Evolutionary conservation across 345 rosid genomes (phyloP).

Genomic region (Eucalyptus caleyi): DNA sequence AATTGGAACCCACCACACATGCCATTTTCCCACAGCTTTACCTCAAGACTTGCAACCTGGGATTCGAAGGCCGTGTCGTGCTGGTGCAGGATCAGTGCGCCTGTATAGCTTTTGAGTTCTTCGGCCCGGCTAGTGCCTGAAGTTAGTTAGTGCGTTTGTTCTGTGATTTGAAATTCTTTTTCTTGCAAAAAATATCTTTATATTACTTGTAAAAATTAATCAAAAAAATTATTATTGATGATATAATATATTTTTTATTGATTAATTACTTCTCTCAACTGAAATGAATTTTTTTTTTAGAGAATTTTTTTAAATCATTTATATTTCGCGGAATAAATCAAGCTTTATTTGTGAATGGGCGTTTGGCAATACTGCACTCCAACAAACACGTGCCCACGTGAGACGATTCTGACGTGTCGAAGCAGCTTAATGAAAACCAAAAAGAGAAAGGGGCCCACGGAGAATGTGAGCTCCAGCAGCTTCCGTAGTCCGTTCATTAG

Average conservation of each 20-base stretch:
- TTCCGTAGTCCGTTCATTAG: background rate
- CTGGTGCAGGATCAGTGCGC: background rate
- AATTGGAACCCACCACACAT: background rate
- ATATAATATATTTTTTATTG: no score
- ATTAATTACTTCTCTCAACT: background rate
- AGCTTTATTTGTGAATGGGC: background rate
- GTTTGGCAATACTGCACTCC: background rate
- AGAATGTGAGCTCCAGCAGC: background rate
- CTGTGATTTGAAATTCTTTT: background rate
- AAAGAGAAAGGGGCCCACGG: background rate
- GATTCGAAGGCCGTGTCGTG: background rate
- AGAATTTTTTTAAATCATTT: no score
- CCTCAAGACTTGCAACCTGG: background rate
- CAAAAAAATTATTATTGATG: no score
- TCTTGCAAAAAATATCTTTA: background rate
- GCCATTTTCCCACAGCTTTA: background rate
- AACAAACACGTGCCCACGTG: background rate
- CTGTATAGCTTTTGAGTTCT: background rate
- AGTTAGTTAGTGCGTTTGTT: background rate
- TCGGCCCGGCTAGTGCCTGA: background rate
- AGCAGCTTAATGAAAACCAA: background rate
- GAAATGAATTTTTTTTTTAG: background rate
- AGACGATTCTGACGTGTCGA: background rate
- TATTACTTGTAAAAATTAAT: background rate
- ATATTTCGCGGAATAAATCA: background rate